Evolutionary conservation across 257 asterid genomes (phyloP).

Genomic region (Nicotiana tabacum): DNA sequence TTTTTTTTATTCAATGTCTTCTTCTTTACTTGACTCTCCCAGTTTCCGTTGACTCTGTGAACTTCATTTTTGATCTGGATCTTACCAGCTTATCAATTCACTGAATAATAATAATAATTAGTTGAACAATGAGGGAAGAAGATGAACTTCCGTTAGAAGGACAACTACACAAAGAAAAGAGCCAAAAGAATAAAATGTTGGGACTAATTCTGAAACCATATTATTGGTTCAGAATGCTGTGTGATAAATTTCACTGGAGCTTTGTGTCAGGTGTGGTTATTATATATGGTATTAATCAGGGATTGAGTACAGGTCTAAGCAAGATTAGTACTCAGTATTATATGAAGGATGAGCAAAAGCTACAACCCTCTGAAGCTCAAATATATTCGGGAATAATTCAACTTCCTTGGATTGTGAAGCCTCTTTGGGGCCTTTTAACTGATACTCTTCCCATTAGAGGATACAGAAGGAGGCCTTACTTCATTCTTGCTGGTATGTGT

Average conservation of each 20-base stretch:
- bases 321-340: slow-evolving; percentile 60
- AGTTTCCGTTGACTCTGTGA: not conserved
- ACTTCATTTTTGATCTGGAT: not conserved
- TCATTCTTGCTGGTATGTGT: slow-evolving; percentile 34
- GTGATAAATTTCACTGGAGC: slow-evolving; percentile 38
- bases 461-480: slow-evolving; percentile 51
- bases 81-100: not conserved
- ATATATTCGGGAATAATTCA: slow-evolving; percentile 45
- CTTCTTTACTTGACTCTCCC: not conserved
- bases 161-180: slow-evolving; percentile 16
- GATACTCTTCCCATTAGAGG: slow-evolving; percentile 58
- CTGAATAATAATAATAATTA: not conserved
- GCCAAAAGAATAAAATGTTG: slow-evolving; percentile 14
- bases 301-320: slow-evolving; percentile 46
- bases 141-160: slow-evolving; percentile 26
- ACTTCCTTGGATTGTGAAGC: slow-evolving; percentile 76
- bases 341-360: slow-evolving; percentile 69
- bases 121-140: slow-evolving; percentile 33
- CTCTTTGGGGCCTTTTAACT: slow-evolving; percentile 56
- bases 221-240: slow-evolving; percentile 61
- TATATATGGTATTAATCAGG: slow-evolving; percentile 59
- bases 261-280: slow-evolving; percentile 49
- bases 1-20: not conserved
- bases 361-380: slow-evolving; percentile 60
- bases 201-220: slow-evolving; percentile 36